A percentile compares a stretch with the other conserved stretches of the same genome.
phyloP scores from a whole-genome alignment of 768 basidiomycete species.

The Pholiota conissans region DNA sequence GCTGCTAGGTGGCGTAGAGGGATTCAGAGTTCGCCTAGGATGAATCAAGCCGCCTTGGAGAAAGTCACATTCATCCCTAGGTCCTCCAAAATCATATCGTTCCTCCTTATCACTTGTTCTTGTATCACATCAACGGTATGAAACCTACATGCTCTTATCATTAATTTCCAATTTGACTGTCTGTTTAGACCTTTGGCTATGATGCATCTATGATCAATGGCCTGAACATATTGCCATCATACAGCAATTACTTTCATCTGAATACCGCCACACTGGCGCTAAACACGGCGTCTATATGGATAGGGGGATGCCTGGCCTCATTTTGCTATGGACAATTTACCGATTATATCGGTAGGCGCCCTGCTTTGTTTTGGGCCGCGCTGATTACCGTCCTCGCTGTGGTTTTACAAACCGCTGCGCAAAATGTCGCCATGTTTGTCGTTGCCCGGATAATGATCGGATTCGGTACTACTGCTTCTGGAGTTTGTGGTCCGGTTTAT shows the following conservation, averaged over 20 bases:
- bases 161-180: background rate
- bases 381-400: conserved; percentile 16
- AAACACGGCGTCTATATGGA: conserved; percentile 19
- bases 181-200: conserved; percentile 16
- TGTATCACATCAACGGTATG: conserved; percentile 19
- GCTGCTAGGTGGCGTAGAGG: background rate
- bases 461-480: conserved; percentile 16
- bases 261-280: conserved; percentile 12
- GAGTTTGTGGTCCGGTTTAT: conserved; percentile 14
- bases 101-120: conserved; percentile 15
- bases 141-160: background rate
- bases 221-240: conserved; percentile 17
- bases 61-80: conserved; percentile 8
- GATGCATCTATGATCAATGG: conserved; percentile 21
- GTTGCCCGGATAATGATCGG: conserved; percentile 15
- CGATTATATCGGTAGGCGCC: conserved; percentile 12
- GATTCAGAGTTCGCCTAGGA: background rate
- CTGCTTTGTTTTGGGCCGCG: conserved; percentile 15
- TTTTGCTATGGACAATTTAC: conserved; percentile 13
- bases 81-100: conserved; percentile 13
- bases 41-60: conserved; percentile 11
- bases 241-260: conserved; percentile 16
- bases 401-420: conserved; percentile 15
- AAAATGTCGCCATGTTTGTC: conserved; percentile 18
- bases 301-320: conserved; percentile 14